phyloP scores from a whole-genome alignment of 805 yeast species.

The Suhomyces xylopsoci region DNA sequence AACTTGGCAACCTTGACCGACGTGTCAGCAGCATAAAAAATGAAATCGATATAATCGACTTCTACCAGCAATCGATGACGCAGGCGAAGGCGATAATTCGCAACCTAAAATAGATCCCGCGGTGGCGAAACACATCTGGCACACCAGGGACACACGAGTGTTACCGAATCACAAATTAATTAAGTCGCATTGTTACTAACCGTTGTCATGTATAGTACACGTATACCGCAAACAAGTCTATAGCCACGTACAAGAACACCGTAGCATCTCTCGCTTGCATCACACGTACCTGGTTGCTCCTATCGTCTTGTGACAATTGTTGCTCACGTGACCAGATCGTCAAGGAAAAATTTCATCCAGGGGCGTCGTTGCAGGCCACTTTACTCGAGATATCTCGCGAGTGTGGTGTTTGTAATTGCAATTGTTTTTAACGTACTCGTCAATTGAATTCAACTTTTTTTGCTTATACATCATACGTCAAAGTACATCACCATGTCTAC shows the following conservation, averaged over 20 bases:
- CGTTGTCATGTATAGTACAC: background rate
- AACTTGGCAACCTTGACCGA: background rate
- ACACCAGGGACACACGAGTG: background rate
- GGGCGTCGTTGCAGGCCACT: constrained; percentile 4
- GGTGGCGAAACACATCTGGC: background rate
- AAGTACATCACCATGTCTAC: background rate
- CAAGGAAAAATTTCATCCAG: constrained; percentile 6
- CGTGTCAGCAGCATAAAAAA: background rate
- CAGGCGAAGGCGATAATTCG: background rate
- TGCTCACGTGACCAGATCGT: constrained; percentile 3
- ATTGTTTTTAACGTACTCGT: background rate
- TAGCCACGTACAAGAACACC: background rate
- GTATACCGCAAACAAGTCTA: background rate
- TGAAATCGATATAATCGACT: background rate
- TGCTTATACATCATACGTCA: background rate
- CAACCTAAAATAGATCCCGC: background rate
- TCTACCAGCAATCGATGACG: constrained; percentile 1
- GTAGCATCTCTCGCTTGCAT: background rate
- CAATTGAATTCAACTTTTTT: background rate
- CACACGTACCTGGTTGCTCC: background rate
- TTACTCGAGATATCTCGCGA: background rate
- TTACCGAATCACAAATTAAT: background rate
- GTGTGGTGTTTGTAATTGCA: background rate
- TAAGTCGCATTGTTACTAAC: background rate
- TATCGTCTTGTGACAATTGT: constrained; percentile 5